Evolutionary conservation across 2,329 filamentous ascomycete species (phyloP).

Genomic region (Colletotrichum spinosum): DNA sequence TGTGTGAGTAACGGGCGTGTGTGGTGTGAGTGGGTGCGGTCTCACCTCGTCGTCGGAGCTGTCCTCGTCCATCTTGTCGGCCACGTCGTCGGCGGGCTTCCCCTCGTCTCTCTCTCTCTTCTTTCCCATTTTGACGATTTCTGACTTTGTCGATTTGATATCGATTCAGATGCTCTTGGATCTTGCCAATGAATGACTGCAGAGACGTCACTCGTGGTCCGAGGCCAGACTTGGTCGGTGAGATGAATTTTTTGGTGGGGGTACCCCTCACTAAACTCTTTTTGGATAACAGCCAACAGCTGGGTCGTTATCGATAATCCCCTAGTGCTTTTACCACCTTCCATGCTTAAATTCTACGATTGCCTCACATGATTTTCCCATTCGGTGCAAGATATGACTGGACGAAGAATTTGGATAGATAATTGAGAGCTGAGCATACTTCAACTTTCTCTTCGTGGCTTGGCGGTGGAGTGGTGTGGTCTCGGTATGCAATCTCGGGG

Average conservation of each 20-base stretch:
- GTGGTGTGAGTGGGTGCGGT: conserved; percentile 35
- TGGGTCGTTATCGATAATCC: conserved; percentile 37
- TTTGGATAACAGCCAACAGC: conserved; percentile 39
- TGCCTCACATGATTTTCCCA: too few species aligned
- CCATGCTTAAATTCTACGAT: too few species aligned
- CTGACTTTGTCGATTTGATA: background rate
- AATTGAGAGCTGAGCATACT: too few species aligned
- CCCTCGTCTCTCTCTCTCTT: conserved; percentile 62
- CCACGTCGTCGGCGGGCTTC: conserved; percentile 54
- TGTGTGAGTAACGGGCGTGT: conserved; percentile 36
- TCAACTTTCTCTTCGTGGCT: too few species aligned
- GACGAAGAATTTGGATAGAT: too few species aligned
- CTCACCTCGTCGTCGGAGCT: conserved; percentile 66
- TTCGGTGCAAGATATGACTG: too few species aligned
- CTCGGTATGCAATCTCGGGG: too few species aligned
- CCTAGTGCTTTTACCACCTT: background rate
- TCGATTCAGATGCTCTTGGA: background rate
- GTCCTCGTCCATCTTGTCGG: conserved; percentile 62
- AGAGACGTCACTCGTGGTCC: conserved; percentile 22
- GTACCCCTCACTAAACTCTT: conserved; percentile 56
- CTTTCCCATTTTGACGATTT: conserved; percentile 56
- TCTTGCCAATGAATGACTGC: conserved; percentile 7
- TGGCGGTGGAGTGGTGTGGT: too few species aligned
- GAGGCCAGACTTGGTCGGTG: conserved; percentile 39
- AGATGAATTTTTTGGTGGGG: conserved; percentile 49